Base-by-base conservation (phyloP, 2,329 filamentous ascomycete species). In the Grosmannia huntii region DNA sequence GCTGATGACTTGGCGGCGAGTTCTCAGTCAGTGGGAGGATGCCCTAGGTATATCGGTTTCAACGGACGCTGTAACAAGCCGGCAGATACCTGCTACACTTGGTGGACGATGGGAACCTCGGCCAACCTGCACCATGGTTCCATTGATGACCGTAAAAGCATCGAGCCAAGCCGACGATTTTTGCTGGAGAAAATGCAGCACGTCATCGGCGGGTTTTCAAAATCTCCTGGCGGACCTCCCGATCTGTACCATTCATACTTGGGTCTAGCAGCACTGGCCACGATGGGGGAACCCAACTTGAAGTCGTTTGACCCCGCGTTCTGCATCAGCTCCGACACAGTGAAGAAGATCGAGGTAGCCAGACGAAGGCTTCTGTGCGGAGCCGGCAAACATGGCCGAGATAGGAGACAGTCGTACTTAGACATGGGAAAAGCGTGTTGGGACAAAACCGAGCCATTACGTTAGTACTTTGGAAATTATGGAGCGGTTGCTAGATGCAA, bases 31-130 rank as follows among this genome's bases (percentile, higher is more conserved):
- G 12, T 14, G 3, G n/a, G 41, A 23, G 14, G 14, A 19, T 14
- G 5, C 16, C 51, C 31, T 16, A 12, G 10, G 1, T 21, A 73
- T 11, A 79, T 89, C 1, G 94, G 91, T 11, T 90, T 95, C 72
- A 96, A 95, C 66, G 94, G 94, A 28, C 84, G 94, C 55, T 84
- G 83, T 68, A 96, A 96, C 74, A 99, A 99, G 71, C 79, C 85
- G 53, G 87, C 89, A 11, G 94, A 99, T 71, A 97, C 94, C 0
- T 99, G 94, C 72, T 99, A 99, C 70, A 86, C 84, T 25, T 99
- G 92, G 77, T 99, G 94, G 94, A 89, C 89, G 0, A 79, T 80
- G 4, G 90, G 83, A 2, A 83, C 90, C 1, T 68, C 82, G 1
- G 65, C 68, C 56, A 75, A 78, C 46, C n/a, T 64, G 2, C n/a